Conservation (phyloP, 2,329 filamentous ascomycete species). For the Colletotrichum zoysiae region DNA sequence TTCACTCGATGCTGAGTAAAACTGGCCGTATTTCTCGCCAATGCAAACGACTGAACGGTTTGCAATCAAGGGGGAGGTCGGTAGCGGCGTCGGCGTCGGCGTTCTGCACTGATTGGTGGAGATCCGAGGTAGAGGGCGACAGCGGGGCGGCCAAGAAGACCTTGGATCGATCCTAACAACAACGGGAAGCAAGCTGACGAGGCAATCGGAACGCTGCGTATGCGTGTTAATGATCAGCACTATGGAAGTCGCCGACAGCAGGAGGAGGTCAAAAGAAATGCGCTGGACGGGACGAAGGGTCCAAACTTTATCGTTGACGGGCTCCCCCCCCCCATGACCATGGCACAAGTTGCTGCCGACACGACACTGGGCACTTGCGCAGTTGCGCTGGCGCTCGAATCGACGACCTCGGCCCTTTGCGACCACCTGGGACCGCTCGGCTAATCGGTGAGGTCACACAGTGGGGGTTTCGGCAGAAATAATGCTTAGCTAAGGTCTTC, state of each 20-base stretch:
- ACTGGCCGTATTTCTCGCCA: not conserved
- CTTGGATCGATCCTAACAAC: not conserved
- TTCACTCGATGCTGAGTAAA: not conserved
- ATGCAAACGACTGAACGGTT: not conserved
- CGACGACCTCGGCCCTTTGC: constrained; percentile 34
- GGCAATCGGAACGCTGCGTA: not conserved
- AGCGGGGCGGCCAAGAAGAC: not conserved
- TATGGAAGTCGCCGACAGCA: not conserved
- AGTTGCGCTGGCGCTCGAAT: not conserved
- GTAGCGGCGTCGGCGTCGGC: constrained; percentile 46
- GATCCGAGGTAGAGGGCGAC: constrained; percentile 23
- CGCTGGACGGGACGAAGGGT: constrained; percentile 11
- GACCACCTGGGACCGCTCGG: constrained; percentile 18
- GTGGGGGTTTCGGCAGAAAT: constrained; percentile 21
- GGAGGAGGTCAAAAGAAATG: not conserved
- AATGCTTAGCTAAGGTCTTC: not conserved
- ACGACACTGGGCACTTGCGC: constrained; percentile 4
- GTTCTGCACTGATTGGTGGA: constrained; percentile 15
- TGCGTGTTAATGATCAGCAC: not conserved
- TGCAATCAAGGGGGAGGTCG: constrained; percentile 8
- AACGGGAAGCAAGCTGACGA: not conserved
- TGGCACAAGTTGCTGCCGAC: constrained; percentile 5
- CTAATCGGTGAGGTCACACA: constrained; percentile 31
- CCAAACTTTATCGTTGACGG: constrained; percentile 5
- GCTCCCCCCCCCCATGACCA: constrained; percentile 8